Base-by-base conservation (phyloP, 805 yeast species). In the Teunomyces gatunensis region DNA sequence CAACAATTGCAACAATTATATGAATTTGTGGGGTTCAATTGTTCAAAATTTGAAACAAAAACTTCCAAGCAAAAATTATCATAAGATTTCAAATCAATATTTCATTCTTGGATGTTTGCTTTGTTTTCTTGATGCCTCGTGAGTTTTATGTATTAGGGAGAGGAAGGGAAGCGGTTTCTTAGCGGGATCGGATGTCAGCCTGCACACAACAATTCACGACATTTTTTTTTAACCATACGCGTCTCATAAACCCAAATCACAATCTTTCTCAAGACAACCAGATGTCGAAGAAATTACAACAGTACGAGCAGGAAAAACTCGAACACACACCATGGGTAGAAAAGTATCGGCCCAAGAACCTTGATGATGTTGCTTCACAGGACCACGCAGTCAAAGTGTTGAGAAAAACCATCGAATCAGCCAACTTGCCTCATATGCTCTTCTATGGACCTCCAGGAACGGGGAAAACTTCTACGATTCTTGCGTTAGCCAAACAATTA, bases 371-470 rank as follows among this genome's bases (percentile, higher is more conserved):
- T 15, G 77, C 97, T 4, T 88, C 98, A 0, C 99, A 94, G 63
- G 92, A 85, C 43, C 90, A 89, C 55, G 90, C 98, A 0, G 88
- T 92, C 9, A 80, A 78, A 17, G 92, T 94, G 27, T 72, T 94
- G 51, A 85, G 87, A 63, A 83, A 84, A 60, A 87, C 96, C 1
- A 65, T 94, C 15, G 75, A 81, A 48, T 80, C 92, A 10, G 86
- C 91, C 25, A 94, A 92, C 63, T 69, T 89, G 47, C 97, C 98
- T 3, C 96, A 89, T 64, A 85, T 89, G 94, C 68, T 89, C 33
- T 89, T 89, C 69, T 89, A 89, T 61, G 96, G 96, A 0, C 96
- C 96, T 1, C 96, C 96, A 42, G 96, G 96, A 15, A 89, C 96
- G 0, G 96, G 96, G 52, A 89, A 89, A 59, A 89, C 96, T 0